Base-by-base conservation (phyloP, 768 basidiomycete species). In the Amanita inopinata region DNA sequence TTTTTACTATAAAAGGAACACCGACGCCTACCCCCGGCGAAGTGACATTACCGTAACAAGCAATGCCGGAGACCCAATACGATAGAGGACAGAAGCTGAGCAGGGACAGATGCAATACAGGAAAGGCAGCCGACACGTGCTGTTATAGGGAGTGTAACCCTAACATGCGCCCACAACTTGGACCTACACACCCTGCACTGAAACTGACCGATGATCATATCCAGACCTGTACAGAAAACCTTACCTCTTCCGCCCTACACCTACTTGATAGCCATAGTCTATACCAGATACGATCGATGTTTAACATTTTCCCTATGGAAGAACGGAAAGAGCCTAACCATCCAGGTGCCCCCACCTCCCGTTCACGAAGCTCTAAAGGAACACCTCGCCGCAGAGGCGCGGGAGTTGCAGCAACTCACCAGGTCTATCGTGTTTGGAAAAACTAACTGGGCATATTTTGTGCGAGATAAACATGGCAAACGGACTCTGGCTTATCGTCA, bases 381-480 rank as follows among this genome's bases (percentile, higher is more conserved):
- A 19, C 11, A 43, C 11, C 8, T 43, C 32, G 10, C 25, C 15
- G 24, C n/a, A 5, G 33, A 43, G 25, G 15, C 27, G 6, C 17
- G 17, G 17, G 17, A 33, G 18, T 19, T 43, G 10, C 33, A 35
- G 19, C 14, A 28, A n/a, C 23, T 25, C 23, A 24, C 33, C 24
- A 28, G 14, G 7, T 33, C 32, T 20, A 8, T 43, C 9, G 24
- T 43, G 18, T 64, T 67, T 36, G 58, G 56, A 3, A 51, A 50
- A 43, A 56, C 56, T 10, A 67, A 64, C 39, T 67, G 63, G 62
- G 61, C 54, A 2, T 66, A 64, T 46, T 51, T 63, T 2, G 39
- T 60, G 5, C 38, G 43, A n/a, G 45, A 46, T 0, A 50, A 56
- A 17, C 58, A 59, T n/a, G 58, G 56, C 5, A 62, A 59, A 40